phyloP scores from a whole-genome alignment of 1,139 yeast species.

The Candida tetrigidarum region DNA sequence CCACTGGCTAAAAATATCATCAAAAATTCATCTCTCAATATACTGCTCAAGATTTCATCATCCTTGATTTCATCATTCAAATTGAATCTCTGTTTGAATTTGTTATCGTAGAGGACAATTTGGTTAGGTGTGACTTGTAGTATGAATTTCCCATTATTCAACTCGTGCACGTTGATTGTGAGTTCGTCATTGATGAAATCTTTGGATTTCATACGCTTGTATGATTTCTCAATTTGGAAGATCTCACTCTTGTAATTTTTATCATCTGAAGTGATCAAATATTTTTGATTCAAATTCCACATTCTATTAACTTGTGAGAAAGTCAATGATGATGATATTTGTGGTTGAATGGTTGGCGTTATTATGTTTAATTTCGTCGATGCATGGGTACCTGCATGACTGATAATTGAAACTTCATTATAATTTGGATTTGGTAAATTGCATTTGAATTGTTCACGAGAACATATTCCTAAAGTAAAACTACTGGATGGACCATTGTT shows the following conservation, averaged over 20 bases:
- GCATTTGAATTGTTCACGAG: conserved; percentile 57
- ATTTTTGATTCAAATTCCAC: conserved; percentile 65
- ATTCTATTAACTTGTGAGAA: conserved; percentile 78
- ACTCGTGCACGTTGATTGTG: conserved; percentile 69
- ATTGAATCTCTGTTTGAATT: conserved; percentile 50
- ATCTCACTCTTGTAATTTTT: conserved; percentile 68
- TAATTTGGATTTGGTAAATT: conserved; percentile 72
- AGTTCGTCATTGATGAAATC: conserved; percentile 66
- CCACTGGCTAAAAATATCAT: conserved; percentile 60
- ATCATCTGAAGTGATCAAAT: conserved; percentile 75
- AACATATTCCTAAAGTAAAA: conserved; percentile 65
- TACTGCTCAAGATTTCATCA: conserved; percentile 56
- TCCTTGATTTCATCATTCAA: conserved; percentile 43
- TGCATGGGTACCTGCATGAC: conserved; percentile 67
- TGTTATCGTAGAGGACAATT: conserved; percentile 65
- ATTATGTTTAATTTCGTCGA: conserved; percentile 63
- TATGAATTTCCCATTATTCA: conserved; percentile 62
- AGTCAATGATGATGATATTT: conserved; percentile 68
- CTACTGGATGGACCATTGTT: conserved; percentile 80
- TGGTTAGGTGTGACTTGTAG: conserved; percentile 77
- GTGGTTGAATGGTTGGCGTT: conserved; percentile 67
- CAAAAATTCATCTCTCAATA: conserved; percentile 52
- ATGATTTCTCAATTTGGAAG: conserved; percentile 70
- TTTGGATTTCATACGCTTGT: conserved; percentile 64
- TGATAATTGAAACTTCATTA: conserved; percentile 67